A percentile compares a stretch with the other conserved stretches of the same genome.
phyloP scores from a whole-genome alignment of 371 early-diverging fungal genomes.

The Umbelopsis sp. region DNA sequence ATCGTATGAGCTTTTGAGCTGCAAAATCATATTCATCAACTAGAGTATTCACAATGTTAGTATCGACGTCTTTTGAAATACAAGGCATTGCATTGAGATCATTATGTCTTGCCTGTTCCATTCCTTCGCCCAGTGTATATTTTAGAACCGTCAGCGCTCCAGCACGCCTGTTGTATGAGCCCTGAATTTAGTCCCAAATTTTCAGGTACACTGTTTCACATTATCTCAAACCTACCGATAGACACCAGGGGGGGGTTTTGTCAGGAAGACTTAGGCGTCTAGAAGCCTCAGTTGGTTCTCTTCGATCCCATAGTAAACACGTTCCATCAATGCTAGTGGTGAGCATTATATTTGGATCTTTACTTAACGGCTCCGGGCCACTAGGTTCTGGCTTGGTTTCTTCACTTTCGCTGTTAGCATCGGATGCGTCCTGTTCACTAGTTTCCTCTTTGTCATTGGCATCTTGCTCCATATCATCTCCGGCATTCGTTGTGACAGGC shows the following conservation, averaged over 20 bases:
- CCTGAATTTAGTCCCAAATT: background rate
- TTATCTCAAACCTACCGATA: conserved; percentile 60
- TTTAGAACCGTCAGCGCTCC: conserved; percentile 80
- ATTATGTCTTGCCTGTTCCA: conserved; percentile 57
- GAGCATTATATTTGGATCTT: conserved; percentile 56
- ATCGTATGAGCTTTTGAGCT: conserved; percentile 66
- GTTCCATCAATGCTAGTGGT: conserved; percentile 89
- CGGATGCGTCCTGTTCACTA: background rate
- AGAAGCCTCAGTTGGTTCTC: conserved; percentile 63
- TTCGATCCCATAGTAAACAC: conserved; percentile 80
- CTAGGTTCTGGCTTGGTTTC: background rate
- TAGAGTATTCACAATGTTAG: conserved; percentile 16
- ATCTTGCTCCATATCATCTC: conserved; percentile 8
- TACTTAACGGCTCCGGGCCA: conserved; percentile 19
- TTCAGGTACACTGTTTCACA: background rate
- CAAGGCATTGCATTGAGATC: background rate
- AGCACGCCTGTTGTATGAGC: conserved; percentile 63
- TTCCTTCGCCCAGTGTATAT: conserved; percentile 83
- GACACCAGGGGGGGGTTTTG: conserved; percentile 88
- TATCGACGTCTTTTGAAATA: background rate
- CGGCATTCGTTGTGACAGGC: conserved; percentile 13
- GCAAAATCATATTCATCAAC: conserved; percentile 91
- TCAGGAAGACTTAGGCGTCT: conserved; percentile 62
- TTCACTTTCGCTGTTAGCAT: conserved; percentile 3
- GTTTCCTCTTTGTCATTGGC: background rate